Evolutionary conservation across 2,329 filamentous ascomycete genomes (phyloP).

Genomic region (Trichoderma gracile): DNA sequence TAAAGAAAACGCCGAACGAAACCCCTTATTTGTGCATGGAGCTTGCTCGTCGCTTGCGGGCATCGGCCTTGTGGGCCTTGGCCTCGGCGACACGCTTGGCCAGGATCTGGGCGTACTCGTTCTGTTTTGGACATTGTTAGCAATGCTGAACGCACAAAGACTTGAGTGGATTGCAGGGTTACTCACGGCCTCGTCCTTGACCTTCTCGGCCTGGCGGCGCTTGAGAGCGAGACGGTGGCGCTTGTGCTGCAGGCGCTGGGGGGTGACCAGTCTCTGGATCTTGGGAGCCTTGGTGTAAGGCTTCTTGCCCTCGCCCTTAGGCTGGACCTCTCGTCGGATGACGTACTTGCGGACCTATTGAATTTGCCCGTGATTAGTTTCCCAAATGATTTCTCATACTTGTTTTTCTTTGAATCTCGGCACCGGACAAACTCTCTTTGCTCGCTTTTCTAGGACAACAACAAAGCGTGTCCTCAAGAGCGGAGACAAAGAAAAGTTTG

Average conservation of each 20-base stretch:
- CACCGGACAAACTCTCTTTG: constrained; percentile 10
- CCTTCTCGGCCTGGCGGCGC: constrained; percentile 93
- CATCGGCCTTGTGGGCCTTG: constrained; percentile 90
- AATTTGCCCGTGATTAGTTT: constrained; percentile 44
- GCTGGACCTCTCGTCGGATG: constrained; percentile 96
- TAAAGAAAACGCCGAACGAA: constrained; percentile 37
- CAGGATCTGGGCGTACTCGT: constrained; percentile 94
- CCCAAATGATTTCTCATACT: constrained; percentile 29
- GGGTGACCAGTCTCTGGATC: constrained; percentile 99
- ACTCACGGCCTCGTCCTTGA: constrained; percentile 98
- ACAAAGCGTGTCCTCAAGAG: neutral
- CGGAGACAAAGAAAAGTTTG: neutral
- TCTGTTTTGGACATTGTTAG: constrained; percentile 59
- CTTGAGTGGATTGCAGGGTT: neutral
- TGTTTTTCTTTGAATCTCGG: constrained; percentile 29
- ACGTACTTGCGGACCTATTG: constrained; percentile 97
- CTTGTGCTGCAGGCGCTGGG: constrained; percentile 99
- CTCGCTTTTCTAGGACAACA: neutral
- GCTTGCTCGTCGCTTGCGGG: constrained; percentile 94
- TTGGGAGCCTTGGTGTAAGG: constrained; percentile 99
- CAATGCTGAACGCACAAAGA: constrained; percentile 38
- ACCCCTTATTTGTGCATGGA: constrained; percentile 80
- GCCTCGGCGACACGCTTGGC: constrained; percentile 97
- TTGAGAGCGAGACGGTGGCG: constrained; percentile 97
- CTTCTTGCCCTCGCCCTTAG: constrained; percentile 96